Percentiles rank a stretch among this genome's conserved stretches.
These are phyloP conservation scores for Amylocarpus encephaloides DNA, from an alignment of 2,329 filamentous ascomycete genomes.

Conservation along the genomic window DNA sequence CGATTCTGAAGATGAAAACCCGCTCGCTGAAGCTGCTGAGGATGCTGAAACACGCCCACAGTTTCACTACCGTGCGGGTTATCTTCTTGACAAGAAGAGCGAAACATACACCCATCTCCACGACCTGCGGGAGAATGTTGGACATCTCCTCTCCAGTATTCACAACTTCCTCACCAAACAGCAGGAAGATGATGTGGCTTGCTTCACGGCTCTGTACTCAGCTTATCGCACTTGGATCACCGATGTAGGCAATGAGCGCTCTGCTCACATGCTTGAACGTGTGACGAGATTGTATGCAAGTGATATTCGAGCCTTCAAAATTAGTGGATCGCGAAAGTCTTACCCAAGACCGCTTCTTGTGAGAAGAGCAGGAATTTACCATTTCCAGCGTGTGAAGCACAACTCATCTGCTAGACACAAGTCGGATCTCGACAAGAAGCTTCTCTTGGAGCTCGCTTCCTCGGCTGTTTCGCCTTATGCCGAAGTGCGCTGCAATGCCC, in stretches of 20 bases:
- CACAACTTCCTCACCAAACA: slow-evolving; percentile 77
- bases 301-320: slow-evolving; percentile 88
- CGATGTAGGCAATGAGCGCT: slow-evolving; percentile 92
- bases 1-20: slow-evolving; percentile 51
- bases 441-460: slow-evolving; percentile 81
- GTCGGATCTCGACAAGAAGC: slow-evolving; percentile 78
- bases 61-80: slow-evolving; percentile 85
- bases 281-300: slow-evolving; percentile 77
- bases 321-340: slow-evolving; percentile 83
- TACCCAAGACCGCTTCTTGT: slow-evolving; percentile 91
- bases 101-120: slow-evolving; percentile 72
- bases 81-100: slow-evolving; percentile 61
- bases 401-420: slow-evolving; percentile 84
- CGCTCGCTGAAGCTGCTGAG: slow-evolving; percentile 57
- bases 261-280: slow-evolving; percentile 85
- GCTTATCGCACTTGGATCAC: slow-evolving; percentile 96
- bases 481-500: slow-evolving; percentile 89
- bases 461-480: slow-evolving; percentile 90
- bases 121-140: slow-evolving; percentile 70
- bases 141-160: slow-evolving; percentile 72
- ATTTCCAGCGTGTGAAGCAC: slow-evolving; percentile 87
- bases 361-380: slow-evolving; percentile 88
- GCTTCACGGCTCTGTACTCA: slow-evolving; percentile 87
- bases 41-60: slow-evolving; percentile 79
- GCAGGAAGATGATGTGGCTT: slow-evolving; percentile 92